phyloP scores from a whole-genome alignment of 441 rosid genomes.

The Mallotus repandus region DNA sequence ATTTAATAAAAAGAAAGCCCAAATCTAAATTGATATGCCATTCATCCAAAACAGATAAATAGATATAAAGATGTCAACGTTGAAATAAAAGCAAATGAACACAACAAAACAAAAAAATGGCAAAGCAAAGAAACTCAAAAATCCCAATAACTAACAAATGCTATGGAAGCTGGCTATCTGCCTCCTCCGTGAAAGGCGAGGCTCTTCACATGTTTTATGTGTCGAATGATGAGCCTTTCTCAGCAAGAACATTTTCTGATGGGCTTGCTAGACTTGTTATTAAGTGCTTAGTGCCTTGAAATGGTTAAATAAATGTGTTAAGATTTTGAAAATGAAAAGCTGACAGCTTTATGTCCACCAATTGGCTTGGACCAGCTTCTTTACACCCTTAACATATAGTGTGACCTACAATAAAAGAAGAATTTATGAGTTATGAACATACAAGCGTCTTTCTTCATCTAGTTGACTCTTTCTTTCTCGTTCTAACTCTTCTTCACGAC shows the following conservation, averaged over 20 bases:
- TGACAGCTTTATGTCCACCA: not conserved
- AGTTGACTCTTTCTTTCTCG: constrained; percentile 70
- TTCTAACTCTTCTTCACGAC: constrained; percentile 71
- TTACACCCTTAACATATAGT: not conserved
- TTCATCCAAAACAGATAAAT: no score
- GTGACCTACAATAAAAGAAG: constrained; percentile 2
- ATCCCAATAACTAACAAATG: no score
- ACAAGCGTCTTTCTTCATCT: constrained; percentile 87
- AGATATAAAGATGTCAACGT: no score
- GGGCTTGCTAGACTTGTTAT: not conserved
- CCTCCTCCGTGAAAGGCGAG: not conserved
- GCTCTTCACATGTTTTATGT: not conserved
- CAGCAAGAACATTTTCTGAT: not conserved
- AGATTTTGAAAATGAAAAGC: not conserved
- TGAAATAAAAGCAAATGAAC: no score
- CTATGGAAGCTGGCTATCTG: not conserved
- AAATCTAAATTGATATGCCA: no score
- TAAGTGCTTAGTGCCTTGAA: not conserved
- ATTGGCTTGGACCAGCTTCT: not conserved
- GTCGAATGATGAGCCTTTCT: not conserved
- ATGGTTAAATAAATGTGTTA: not conserved
- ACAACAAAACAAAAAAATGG: no score
- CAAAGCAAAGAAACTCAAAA: no score
- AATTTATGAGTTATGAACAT: constrained; percentile 32
- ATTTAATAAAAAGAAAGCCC: no score